phyloP scores from a whole-genome alignment of 108 stramenopile species.

The Epipyxis sp. region DNA sequence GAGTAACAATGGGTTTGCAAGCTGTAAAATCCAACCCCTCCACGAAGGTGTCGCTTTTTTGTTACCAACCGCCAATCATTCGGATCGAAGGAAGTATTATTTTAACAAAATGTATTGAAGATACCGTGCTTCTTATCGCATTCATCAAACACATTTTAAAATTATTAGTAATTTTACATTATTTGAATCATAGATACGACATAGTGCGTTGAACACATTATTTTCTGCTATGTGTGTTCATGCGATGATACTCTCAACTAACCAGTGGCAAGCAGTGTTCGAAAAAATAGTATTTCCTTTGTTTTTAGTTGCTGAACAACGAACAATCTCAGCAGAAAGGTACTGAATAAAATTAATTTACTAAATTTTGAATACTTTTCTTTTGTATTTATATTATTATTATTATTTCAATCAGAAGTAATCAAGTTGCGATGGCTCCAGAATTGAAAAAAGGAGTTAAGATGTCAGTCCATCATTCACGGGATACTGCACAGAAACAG shows the following conservation, averaged over 20 bases:
- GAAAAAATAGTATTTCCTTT: not conserved
- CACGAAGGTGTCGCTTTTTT: too few relatives aligned
- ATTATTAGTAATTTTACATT: too few relatives aligned
- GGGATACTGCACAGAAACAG: conserved; percentile 20
- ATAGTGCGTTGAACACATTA: not conserved
- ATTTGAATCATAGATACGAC: too few relatives aligned
- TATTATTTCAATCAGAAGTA: not conserved
- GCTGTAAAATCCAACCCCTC: too few relatives aligned
- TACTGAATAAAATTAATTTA: not conserved
- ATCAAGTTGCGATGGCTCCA: not conserved
- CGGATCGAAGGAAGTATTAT: too few relatives aligned
- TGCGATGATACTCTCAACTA: not conserved
- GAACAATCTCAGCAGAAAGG: not conserved
- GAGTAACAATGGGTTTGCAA: too few relatives aligned
- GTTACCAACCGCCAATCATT: too few relatives aligned
- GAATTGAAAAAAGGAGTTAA: not conserved
- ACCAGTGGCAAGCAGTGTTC: not conserved
- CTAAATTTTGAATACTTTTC: not conserved
- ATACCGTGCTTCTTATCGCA: too few relatives aligned
- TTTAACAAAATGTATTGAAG: too few relatives aligned
- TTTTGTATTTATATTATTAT: not conserved
- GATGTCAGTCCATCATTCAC: conserved; percentile 25
- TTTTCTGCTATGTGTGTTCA: not conserved
- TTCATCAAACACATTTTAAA: too few relatives aligned
- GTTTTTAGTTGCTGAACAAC: not conserved